Percentiles rank a stretch among this genome's conserved stretches.
phyloP scores from a whole-genome alignment of 257 asterid genomes.

The Scutellaria galericulata region DNA sequence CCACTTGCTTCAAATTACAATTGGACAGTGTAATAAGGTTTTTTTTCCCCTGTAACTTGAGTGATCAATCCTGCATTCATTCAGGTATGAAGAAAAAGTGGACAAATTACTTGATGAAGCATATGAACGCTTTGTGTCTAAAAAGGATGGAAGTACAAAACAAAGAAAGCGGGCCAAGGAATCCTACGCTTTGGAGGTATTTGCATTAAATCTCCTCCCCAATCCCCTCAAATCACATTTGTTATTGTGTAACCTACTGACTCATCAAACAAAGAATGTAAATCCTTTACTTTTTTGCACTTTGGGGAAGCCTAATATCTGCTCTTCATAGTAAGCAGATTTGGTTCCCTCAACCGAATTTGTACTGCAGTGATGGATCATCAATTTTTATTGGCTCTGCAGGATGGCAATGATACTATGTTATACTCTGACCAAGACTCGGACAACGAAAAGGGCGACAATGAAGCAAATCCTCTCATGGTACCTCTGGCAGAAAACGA shows the following conservation, averaged over 20 bases:
- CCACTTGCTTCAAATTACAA: constrained; percentile 14
- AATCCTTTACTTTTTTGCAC: not conserved
- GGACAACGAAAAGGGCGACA: constrained; percentile 55
- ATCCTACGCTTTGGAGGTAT: constrained; percentile 64
- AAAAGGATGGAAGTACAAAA: constrained; percentile 78
- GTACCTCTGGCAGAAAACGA: constrained; percentile 65
- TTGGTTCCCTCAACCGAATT: not conserved
- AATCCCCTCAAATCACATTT: not conserved
- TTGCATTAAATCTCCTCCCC: constrained; percentile 20
- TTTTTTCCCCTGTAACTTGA: constrained; percentile 23
- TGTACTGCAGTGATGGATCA: not conserved
- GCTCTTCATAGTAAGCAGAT: not conserved
- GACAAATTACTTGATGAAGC: constrained; percentile 83
- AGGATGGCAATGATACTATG: constrained; percentile 58
- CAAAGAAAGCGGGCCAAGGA: constrained; percentile 86
- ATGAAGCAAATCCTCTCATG: constrained; percentile 82
- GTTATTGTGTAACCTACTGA: not conserved
- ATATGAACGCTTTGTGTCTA: constrained; percentile 68
- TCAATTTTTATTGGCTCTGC: not conserved
- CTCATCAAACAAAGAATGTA: not conserved
- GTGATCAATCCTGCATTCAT: constrained; percentile 39
- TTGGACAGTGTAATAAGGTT: constrained; percentile 4
- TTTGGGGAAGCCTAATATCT: not conserved
- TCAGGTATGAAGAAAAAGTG: constrained; percentile 74
- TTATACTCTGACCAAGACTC: constrained; percentile 72